A percentile compares a stretch with the other conserved stretches of the same genome.
These are phyloP conservation scores for Botrytis cinerea DNA, from an alignment of 2,329 filamentous ascomycete species.

Conservation along the genomic window DNA sequence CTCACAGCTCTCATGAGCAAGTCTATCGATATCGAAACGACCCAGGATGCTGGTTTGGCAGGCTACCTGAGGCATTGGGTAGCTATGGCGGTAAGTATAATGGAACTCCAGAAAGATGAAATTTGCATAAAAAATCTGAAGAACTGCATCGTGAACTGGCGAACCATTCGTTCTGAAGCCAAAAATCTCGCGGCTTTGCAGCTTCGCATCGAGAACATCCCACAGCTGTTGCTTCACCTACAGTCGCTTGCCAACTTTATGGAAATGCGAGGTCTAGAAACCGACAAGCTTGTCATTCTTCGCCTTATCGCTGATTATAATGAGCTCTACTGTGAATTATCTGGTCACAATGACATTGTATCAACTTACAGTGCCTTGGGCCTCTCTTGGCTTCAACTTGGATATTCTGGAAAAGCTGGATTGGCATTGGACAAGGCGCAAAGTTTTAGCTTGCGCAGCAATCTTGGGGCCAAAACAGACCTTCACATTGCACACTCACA, in stretches of 20 bases:
- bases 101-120: slow-evolving; percentile 36
- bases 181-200: slow-evolving; percentile 46
- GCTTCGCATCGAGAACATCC: slow-evolving; percentile 51
- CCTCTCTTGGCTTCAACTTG: slow-evolving; percentile 58
- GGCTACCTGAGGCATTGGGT: slow-evolving; percentile 35
- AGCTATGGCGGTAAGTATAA: slow-evolving; percentile 32
- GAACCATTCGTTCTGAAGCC: slow-evolving; percentile 48
- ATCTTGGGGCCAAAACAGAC: slow-evolving; percentile 49
- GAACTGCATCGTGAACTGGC: slow-evolving; percentile 38
- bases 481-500: slow-evolving; percentile 75
- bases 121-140: slow-evolving; percentile 35
- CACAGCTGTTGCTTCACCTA: slow-evolving; percentile 53
- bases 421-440: slow-evolving; percentile 60
- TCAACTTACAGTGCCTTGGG: slow-evolving; percentile 48
- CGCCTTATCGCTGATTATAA: slow-evolving; percentile 50
- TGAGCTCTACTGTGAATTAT: slow-evolving; percentile 46
- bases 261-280: slow-evolving; percentile 57
- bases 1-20: slow-evolving; percentile 24
- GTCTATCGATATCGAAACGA: slow-evolving; percentile 27
- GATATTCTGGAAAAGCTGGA: slow-evolving; percentile 60
- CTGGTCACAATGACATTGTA: slow-evolving; percentile 47
- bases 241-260: slow-evolving; percentile 57
- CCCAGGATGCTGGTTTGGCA: slow-evolving; percentile 35
- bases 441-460: slow-evolving; percentile 46
- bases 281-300: slow-evolving; percentile 51